Conservation (phyloP, 352 stramenopile species). For the Phytophthora pseudosyringae region DNA sequence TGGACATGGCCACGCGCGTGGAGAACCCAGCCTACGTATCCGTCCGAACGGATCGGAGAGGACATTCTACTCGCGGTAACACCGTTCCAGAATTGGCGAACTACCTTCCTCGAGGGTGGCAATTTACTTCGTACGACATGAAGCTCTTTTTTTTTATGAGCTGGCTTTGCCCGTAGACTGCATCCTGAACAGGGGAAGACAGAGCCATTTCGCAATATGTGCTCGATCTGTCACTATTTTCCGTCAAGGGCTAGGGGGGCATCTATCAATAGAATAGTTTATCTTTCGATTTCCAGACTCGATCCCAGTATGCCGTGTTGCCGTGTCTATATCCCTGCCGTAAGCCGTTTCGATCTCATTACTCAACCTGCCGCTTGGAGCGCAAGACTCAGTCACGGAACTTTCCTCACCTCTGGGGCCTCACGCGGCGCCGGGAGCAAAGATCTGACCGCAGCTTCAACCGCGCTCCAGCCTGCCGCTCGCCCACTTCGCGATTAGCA, state of each 20-base stretch:
- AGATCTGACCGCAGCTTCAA: constrained; percentile 25
- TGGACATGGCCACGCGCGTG: too few species aligned
- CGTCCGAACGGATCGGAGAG: too few species aligned
- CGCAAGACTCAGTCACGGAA: constrained; percentile 20
- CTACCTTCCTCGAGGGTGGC: too few species aligned
- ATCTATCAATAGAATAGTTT: constrained; percentile 21
- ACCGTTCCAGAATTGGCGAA: too few species aligned
- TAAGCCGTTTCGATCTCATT: constrained; percentile 21
- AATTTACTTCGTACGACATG: too few species aligned
- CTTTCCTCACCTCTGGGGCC: constrained; percentile 1
- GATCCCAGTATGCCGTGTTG: constrained; percentile 15
- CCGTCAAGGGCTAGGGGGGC: background rate
- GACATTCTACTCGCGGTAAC: too few species aligned
- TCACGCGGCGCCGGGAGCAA: constrained; percentile 7
- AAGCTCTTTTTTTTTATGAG: too few species aligned
- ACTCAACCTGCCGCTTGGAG: constrained; percentile 1
- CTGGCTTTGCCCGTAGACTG: too few species aligned
- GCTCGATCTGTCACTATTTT: too few species aligned
- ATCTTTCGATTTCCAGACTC: constrained; percentile 31
- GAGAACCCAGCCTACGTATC: too few species aligned
- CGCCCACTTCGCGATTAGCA: constrained; percentile 21
- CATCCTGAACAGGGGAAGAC: too few species aligned
- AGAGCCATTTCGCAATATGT: too few species aligned
- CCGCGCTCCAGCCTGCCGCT: background rate
- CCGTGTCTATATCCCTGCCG: constrained; percentile 13